Base-by-base conservation (phyloP, 2,329 filamentous ascomycete species). In the Colletotrichum karsti region DNA sequence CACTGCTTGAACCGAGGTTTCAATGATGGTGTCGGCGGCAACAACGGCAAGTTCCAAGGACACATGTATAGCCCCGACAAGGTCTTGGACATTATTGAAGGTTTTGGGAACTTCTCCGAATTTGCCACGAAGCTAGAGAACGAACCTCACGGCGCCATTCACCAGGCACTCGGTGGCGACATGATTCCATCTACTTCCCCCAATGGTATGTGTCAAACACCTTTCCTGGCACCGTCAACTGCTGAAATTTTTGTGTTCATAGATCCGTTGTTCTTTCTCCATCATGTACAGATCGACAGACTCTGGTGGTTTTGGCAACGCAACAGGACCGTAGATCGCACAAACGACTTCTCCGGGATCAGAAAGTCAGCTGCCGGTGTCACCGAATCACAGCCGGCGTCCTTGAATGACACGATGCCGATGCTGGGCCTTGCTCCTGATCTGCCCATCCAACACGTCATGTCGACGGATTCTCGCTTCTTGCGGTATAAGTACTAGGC, bases 1-100 rank as follows among this genome's bases (percentile, higher is more conserved):
- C 76, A 77, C 33, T 78, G 77, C 62, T 59, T 78, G 8, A 71
- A 63, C 13, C 72, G 76, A 28, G 69, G 70, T 13, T 75, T 76
- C 39, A 53, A 69, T 22, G 48, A 69, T 2, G 69, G 44, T 3
- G 41, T 60, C 7, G 69, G 67, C 13, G 55, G 42, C 4, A 61
- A 69, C 30, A 39, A 42, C 12, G 59, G 51, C 28, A 42, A 12
- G 28, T 63, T 35, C n/a, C 13, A 46, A 15, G 50, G 58, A 3
- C 6, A 51, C 1, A 15, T 41, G 10, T 63, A 71, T 39, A 37
- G 51, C 5, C 72, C 63, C 8, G 59, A 66, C 30, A 53, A 62
- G 12, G 48, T 74, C 6, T 63, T 71, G 9, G 30, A 64, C 4
- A 57, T 71, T 7, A 42, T 72, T 10, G 24, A 63, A 2, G 44